Evolutionary conservation across 805 yeast genomes (phyloP), one percentile per base, ranked within the genome.

Genomic region (Candida railenensis): DNA sequence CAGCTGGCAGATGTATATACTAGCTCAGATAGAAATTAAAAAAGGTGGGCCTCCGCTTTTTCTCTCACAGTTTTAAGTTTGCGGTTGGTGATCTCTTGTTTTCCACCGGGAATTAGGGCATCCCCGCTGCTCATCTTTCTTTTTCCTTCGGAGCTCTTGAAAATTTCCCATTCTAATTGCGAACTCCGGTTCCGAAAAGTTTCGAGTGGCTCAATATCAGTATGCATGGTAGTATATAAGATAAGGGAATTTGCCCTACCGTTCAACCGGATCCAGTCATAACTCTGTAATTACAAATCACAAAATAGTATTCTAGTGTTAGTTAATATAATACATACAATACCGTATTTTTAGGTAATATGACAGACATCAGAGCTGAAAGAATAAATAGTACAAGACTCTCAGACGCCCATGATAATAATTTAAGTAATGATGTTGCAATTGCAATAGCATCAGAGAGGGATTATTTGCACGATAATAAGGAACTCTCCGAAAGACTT

Each of bases 401-500:
- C n/a, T n/a, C n/a, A n/a, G n/a, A n/a, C n/a, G n/a, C n/a, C 30
- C 30, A 25, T 25, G 30, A 11, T 25, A 25, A 25, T 25, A 11
- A 11, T 25, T 7, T 11, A 25, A 25, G 30, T 25, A 25, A 25
- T 25, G 30, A 25, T 7, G 30, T 25, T 5, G 30, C 5, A 11
- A 25, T 25, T 25, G 30, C 30, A 5, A 25, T 7, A 7, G 22
- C 41, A 18, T 22, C 41, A 21, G 22, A 33, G 19, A 25, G 30
- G 5, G 30, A 25, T 25, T 25, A 25, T 25, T 25, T 25, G 30
- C 30, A 25, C 30, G 30, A 25, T 25, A 30, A 25, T 8, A 55
- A 58, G 25, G 51, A 42, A 32, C 46, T 53, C 12, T 43, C 53
- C 8, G 64, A 63, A 19, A 48, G 53, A 38, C 46, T 67, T n/a